Evolutionary conservation across 805 yeast species (phyloP), one percentile per base, ranked within the genome.

Genomic region (Priceomyces haplophilus): DNA sequence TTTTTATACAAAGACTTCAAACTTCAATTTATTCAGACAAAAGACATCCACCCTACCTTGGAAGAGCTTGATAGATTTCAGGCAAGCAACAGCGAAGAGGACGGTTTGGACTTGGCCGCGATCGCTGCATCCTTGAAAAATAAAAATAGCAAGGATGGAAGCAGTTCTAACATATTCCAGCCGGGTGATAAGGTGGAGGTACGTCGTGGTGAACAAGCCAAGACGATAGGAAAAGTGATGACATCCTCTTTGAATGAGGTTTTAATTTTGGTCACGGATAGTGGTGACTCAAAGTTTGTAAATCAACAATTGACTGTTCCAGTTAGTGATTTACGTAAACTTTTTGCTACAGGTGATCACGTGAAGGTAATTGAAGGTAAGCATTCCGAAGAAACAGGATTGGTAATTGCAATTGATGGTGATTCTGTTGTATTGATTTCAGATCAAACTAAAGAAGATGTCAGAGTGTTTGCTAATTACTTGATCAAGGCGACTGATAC

Each of bases 161-260:
- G 59, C 3, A 55, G 53, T 34, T 56, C 65, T 8, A 58, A 67
- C 27, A 62, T 69, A 6, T 91, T 90, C 70, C 96, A 88, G 62
- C 88, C 95, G 4, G 97, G 96, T 52, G 99, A 93, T 62, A 79
- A 86, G 52, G 97, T 93, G 37, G 96, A 90, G 65, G 86, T 93
- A 38, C 75, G 86, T 40, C 80, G 82, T 50, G 99, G 99, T 60
- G 99, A 93, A 67, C 97, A 90, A 66, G 81, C 90, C 36, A 95
- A 91, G 46, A 79, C 95, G 46, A 76, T 78, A 41, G 99, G 97
- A 65, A 76, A 76, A 40, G 95, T 91, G 40, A 66, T 79, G 7
- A 75, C 85, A 19, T 79, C 89, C 1, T 78, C 79, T 12, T 70
- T 75, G 43, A 74, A 70, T 48, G 80, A 79, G 59, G 76, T 78